Base-by-base conservation (phyloP, 228 moss, liverwort and hornwort species). In the Sphagnum magellanicum region DNA sequence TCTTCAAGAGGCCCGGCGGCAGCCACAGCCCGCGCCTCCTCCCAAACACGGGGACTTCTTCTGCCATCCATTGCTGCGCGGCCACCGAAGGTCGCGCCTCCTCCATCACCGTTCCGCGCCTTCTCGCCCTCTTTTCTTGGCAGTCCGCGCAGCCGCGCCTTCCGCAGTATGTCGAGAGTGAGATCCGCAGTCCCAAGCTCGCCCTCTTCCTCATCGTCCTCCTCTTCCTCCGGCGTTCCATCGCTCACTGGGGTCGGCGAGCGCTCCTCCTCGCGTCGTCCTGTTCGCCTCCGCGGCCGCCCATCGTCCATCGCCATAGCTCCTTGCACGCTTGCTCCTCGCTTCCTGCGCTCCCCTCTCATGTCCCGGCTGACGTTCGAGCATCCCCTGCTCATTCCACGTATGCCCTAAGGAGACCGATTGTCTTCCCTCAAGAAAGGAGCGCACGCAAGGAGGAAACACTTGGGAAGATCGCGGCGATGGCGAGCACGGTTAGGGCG, bases 141-240 rank as follows among this genome's bases (percentile, higher is more conserved):
- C 71, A 53, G 65, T 50, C 72, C 61, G 15, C 72, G 73, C 64
- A 70, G 59, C 70, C 76, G 51, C 66, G 76, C 81, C 68, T 72
- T 81, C 8, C 70, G 74, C 32, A 81, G 68, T 16, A 76, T 76
- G 67, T 78, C 71, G 69, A 80, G 74, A n/a, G 80, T 81, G 68
- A 83, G 74, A 63, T 76, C 83, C 9, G 76, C 78, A 60, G 63
- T 78, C 5, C 75, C 80, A 5, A 68, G 71, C 59, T 75, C 79
- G 1, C 16, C 63, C 16, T 77, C 81, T 0, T 78, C 76, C 6
- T 76, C 74, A 4, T 80, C 81, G 15, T 81, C 74, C 63, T 11
- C 58, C 67, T 60, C 50, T 66, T 51, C 6, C 0, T 32, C 64
- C 51, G 50, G 12, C 8, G 4, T 62, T 50, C 50, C 50, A 50